Evolutionary conservation across 176 grass and related monocot species (phyloP).

Genomic region (Aegilops sharonensis): DNA sequence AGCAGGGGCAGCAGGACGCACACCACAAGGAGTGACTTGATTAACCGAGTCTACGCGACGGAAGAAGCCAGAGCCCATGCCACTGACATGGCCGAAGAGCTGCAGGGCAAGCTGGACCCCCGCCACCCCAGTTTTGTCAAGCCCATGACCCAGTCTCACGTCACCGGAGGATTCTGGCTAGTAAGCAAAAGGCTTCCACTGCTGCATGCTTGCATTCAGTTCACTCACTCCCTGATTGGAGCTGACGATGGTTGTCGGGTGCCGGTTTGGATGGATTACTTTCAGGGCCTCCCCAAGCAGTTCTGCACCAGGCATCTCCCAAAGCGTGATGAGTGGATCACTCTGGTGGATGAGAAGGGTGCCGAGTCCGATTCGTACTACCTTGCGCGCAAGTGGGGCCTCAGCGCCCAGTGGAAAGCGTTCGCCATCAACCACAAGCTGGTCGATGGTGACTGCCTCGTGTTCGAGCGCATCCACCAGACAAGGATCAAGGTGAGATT

Average conservation of each 20-base stretch:
- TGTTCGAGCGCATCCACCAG: constrained; percentile 50
- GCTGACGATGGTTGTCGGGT: neutral
- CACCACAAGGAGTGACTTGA: constrained; percentile 40
- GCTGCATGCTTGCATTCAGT: neutral
- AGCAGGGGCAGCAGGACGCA: constrained; percentile 1
- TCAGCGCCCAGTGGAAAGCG: constrained; percentile 70
- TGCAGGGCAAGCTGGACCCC: constrained; percentile 40
- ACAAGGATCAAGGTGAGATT: constrained; percentile 56
- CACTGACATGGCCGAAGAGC: constrained; percentile 42
- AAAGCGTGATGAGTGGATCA: constrained; percentile 17
- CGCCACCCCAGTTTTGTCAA: constrained; percentile 53
- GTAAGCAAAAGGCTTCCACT: constrained; percentile 28
- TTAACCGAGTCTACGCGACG: constrained; percentile 58
- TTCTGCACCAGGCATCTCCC: neutral
- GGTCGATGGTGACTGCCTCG: constrained; percentile 75
- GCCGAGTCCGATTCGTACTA: constrained; percentile 42
- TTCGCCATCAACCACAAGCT: constrained; percentile 67
- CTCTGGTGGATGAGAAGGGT: constrained; percentile 49
- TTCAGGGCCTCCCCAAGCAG: constrained; percentile 56
- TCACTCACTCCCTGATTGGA: neutral
- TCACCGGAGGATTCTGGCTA: constrained; percentile 93
- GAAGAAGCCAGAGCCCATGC: constrained; percentile 54
- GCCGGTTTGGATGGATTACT: neutral
- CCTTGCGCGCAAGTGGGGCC: constrained; percentile 48
- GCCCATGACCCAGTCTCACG: constrained; percentile 76